Conservation (phyloP, 345 rosid genomes). For the Populus tremula region DNA sequence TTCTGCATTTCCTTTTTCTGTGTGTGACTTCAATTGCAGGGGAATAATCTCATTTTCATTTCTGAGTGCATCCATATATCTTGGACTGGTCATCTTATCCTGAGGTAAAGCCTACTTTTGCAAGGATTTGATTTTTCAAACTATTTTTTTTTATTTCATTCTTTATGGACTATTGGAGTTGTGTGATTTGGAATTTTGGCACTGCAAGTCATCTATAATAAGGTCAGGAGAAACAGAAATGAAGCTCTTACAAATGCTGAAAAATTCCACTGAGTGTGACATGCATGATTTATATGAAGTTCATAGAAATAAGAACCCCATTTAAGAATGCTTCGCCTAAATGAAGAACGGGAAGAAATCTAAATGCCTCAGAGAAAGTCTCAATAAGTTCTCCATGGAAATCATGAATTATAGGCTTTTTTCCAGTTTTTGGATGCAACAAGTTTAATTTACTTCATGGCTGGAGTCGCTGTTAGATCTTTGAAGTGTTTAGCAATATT, state of each 20-base stretch:
- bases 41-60: constrained; percentile 86
- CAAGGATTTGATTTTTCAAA: constrained; percentile 7
- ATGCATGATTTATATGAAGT: no score
- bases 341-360: no score
- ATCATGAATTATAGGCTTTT: no score
- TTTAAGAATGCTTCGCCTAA: no score
- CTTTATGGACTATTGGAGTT: background rate
- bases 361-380: no score
- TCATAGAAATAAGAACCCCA: no score
- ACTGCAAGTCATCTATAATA: no score
- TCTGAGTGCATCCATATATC: constrained; percentile 70
- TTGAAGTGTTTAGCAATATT: background rate
- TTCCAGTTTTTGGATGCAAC: no score
- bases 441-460: no score
- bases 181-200: no score
- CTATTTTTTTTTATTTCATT: background rate
- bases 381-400: no score
- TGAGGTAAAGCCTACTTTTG: constrained; percentile 45
- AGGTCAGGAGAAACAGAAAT: no score
- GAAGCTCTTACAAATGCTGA: background rate
- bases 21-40: constrained; percentile 47
- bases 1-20: background rate
- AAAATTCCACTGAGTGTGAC: background rate
- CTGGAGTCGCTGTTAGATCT: background rate
- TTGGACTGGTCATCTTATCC: constrained; percentile 85